phyloP scores from a whole-genome alignment of 176 grass and related monocot genomes.

The Neostapfia colusana region DNA sequence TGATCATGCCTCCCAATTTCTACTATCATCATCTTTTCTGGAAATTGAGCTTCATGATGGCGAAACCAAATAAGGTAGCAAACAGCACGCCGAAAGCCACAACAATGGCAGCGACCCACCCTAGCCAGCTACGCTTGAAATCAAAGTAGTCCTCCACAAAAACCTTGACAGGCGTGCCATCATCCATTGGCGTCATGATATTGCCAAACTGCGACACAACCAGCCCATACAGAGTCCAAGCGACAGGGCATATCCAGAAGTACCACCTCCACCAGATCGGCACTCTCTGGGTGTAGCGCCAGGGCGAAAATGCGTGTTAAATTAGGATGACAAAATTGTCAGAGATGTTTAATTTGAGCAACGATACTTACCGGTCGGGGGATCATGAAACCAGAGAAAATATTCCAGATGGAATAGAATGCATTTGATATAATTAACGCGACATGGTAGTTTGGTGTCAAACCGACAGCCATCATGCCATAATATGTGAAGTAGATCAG shows the following conservation, averaged over 20 bases:
- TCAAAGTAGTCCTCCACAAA: constrained; percentile 64
- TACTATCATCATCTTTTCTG: constrained; percentile 59
- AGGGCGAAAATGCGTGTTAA: neutral
- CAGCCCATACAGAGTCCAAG: constrained; percentile 79
- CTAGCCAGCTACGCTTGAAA: constrained; percentile 66
- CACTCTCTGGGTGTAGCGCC: constrained; percentile 46
- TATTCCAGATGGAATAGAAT: constrained; percentile 69
- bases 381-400: constrained; percentile 76
- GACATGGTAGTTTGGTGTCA: constrained; percentile 77
- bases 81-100: constrained; percentile 56
- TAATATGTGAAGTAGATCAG: constrained; percentile 94
- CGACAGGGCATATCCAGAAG: constrained; percentile 59
- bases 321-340: neutral
- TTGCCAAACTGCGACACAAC: constrained; percentile 77
- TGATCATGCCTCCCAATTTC: no score
- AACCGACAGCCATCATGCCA: constrained; percentile 81
- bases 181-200: constrained; percentile 32
- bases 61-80: constrained; percentile 64
- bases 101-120: constrained; percentile 55
- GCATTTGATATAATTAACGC: constrained; percentile 58
- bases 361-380: constrained; percentile 49
- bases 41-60: constrained; percentile 83
- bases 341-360: neutral
- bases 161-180: constrained; percentile 20
- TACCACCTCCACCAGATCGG: constrained; percentile 93